A percentile compares a stretch with the other conserved stretches of the same genome.
Conservation (phyloP, 1,284 basidiomycete species). For the Rhizopogon parksii region DNA sequence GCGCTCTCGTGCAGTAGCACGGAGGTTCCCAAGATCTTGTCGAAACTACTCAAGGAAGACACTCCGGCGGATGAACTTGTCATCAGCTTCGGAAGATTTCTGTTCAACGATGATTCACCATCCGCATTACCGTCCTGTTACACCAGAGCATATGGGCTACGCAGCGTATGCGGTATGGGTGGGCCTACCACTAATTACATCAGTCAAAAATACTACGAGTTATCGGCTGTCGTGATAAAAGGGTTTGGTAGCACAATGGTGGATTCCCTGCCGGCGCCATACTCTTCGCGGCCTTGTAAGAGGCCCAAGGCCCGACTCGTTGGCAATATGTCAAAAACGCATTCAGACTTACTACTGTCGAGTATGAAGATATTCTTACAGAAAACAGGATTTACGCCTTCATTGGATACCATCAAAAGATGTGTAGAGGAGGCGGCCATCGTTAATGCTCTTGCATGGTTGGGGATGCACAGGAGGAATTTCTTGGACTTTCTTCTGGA, state of each 20-base stretch:
- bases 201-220: background rate
- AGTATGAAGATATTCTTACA: background rate
- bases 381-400: too few relatives aligned
- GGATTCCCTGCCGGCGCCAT: background rate
- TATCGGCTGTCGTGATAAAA: background rate
- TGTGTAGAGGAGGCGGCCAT: background rate
- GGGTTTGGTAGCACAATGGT: background rate
- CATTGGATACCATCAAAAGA: background rate
- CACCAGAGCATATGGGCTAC: background rate
- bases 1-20: background rate
- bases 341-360: background rate
- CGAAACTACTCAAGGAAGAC: background rate
- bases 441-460: background rate
- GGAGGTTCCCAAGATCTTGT: background rate
- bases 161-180: background rate
- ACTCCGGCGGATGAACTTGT: background rate
- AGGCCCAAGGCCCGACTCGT: background rate
- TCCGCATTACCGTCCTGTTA: background rate
- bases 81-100: background rate
- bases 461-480: background rate
- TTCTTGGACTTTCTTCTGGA: background rate
- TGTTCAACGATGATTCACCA: background rate
- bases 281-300: background rate
- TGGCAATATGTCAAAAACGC: background rate
- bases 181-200: conserved; percentile 4